These are phyloP conservation scores for Boletus rufocinnamomeus DNA, from an alignment of 768 basidiomycete genomes.

Conservation along the genomic window DNA sequence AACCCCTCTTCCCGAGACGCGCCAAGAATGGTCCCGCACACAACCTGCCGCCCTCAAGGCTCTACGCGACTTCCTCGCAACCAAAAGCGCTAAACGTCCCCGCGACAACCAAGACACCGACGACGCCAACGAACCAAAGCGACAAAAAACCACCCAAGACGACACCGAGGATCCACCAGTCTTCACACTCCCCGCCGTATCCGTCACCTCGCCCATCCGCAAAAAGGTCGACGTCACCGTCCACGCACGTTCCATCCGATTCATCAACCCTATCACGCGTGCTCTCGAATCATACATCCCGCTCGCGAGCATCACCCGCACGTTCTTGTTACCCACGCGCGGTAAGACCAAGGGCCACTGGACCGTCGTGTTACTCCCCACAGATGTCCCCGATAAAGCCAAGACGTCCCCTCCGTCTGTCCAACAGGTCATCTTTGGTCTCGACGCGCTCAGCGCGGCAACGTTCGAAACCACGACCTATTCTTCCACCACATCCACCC, in stretches of 20 bases:
- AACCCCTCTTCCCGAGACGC: slow-evolving; percentile 10
- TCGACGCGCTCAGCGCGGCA: slow-evolving; percentile 57
- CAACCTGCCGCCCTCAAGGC: slow-evolving; percentile 28
- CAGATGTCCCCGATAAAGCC: slow-evolving; percentile 52
- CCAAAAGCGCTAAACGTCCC: slow-evolving; percentile 24
- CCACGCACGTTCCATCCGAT: slow-evolving; percentile 49
- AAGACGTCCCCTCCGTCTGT: slow-evolving; percentile 38
- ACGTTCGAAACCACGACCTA: slow-evolving; percentile 48
- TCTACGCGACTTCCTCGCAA: slow-evolving; percentile 16
- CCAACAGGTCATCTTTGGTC: slow-evolving; percentile 68
- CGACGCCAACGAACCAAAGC: slow-evolving; percentile 12
- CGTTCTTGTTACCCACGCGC: slow-evolving; percentile 73
- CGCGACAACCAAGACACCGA: slow-evolving; percentile 22
- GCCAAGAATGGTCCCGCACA: slow-evolving; percentile 26
- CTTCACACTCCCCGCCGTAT: slow-evolving; percentile 64
- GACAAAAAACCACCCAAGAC: slow-evolving; percentile 21
- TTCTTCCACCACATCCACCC: slow-evolving; percentile 22
- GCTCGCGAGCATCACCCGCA: slow-evolving; percentile 52
- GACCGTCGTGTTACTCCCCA: slow-evolving; percentile 65
- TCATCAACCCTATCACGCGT: slow-evolving; percentile 53
- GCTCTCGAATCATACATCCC: slow-evolving; percentile 53
- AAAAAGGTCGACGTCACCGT: slow-evolving; percentile 73
- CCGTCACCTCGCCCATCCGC: slow-evolving; percentile 71
- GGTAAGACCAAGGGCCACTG: slow-evolving; percentile 73
- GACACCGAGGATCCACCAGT: slow-evolving; percentile 44